Evolutionary conservation across 202 grass and related monocot species (phyloP).

Genomic region (Bolboschoenoplectus hybrid): DNA sequence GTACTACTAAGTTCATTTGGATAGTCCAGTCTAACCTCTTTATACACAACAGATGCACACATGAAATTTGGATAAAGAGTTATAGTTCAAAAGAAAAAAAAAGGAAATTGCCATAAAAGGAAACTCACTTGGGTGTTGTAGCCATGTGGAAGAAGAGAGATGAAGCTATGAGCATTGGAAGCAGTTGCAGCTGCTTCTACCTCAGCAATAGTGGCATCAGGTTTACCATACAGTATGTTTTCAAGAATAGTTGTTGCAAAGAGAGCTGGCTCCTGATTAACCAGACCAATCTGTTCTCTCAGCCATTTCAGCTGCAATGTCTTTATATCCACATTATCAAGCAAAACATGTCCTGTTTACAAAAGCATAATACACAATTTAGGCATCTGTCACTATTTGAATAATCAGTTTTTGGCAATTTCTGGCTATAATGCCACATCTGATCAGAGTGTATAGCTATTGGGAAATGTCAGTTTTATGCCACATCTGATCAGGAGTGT

Average conservation of each 20-base stretch:
- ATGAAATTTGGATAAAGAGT: not conserved
- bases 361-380: constrained; percentile 37
- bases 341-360: constrained; percentile 77
- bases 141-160: constrained; percentile 86
- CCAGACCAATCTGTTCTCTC: constrained; percentile 95
- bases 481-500: not conserved
- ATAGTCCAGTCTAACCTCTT: not conserved
- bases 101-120: not conserved
- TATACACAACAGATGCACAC: not conserved
- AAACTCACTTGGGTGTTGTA: constrained; percentile 81
- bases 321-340: constrained; percentile 99
- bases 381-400: not conserved
- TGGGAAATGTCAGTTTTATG: not conserved
- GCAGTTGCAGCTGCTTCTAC: constrained; percentile 91
- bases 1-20: not conserved
- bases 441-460: not conserved
- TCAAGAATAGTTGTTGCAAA: constrained; percentile 96
- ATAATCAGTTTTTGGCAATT: constrained; percentile 17
- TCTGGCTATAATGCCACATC: not conserved
- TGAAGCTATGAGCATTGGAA: constrained; percentile 98
- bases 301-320: constrained; percentile 91
- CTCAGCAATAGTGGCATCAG: constrained; percentile 87
- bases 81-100: constrained; percentile 16
- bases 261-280: constrained; percentile 98
- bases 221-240: constrained; percentile 95